Evolutionary conservation across 805 yeast species (phyloP).

Genomic region (Candida adriatica): DNA sequence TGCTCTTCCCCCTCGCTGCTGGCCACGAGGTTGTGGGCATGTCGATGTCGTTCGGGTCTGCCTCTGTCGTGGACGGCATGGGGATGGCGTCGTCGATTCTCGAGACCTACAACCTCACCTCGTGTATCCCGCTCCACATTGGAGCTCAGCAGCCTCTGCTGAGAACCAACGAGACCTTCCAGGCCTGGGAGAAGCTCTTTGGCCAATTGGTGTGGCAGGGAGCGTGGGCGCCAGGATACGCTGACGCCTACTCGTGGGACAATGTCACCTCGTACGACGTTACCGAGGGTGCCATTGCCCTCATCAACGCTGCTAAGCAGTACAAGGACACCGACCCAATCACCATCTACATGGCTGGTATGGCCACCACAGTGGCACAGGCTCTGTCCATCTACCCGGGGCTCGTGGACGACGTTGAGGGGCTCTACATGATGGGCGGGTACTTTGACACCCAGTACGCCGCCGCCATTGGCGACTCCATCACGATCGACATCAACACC

Average conservation of each 20-base stretch:
- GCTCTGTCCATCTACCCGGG: constrained; percentile 34
- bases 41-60: constrained; percentile 33
- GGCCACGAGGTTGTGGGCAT: constrained; percentile 35
- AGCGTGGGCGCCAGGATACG: constrained; percentile 29
- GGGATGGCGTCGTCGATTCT: constrained; percentile 28
- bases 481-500: constrained; percentile 33
- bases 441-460: constrained; percentile 35
- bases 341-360: constrained; percentile 34
- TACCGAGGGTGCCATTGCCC: constrained; percentile 32
- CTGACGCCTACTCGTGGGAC: constrained; percentile 27
- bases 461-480: constrained; percentile 26
- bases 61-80: constrained; percentile 33
- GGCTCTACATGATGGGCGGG: constrained; percentile 38
- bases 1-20: constrained; percentile 31
- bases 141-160: constrained; percentile 34
- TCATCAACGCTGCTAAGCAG: constrained; percentile 33
- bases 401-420: constrained; percentile 32
- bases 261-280: constrained; percentile 27
- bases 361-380: constrained; percentile 39
- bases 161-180: constrained; percentile 34
- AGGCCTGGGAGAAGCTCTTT: constrained; percentile 30
- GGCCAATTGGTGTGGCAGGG: constrained; percentile 38
- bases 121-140: constrained; percentile 30
- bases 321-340: constrained; percentile 31
- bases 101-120: constrained; percentile 27